phyloP scores from a whole-genome alignment of 164 flowering plant genomes.

The Piper betle region DNA sequence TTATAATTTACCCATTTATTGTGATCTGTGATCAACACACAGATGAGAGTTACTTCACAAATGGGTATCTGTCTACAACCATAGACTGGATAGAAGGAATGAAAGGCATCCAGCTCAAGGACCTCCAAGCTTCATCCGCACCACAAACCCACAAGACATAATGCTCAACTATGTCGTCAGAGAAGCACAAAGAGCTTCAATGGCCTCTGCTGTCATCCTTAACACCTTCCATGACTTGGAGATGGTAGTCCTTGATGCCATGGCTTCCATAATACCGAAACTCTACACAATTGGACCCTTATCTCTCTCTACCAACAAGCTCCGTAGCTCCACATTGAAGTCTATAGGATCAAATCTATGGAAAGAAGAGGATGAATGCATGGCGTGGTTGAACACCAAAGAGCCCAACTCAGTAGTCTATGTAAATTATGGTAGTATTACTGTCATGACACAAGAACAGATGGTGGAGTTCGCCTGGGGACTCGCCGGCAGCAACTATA shows the following conservation, averaged over 20 bases:
- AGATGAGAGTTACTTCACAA: slow-evolving; percentile 8
- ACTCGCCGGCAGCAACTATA: slow-evolving; percentile 24
- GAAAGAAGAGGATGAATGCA: slow-evolving; percentile 28
- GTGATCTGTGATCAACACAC: neutral
- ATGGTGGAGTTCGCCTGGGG: slow-evolving; percentile 46
- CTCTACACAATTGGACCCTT: slow-evolving; percentile 7
- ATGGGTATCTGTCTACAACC: slow-evolving; percentile 4
- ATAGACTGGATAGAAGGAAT: slow-evolving; percentile 10
- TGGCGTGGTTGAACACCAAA: slow-evolving; percentile 30
- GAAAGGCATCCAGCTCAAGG: slow-evolving; percentile 5
- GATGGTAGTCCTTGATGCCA: slow-evolving; percentile 2
- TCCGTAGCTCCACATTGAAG: neutral
- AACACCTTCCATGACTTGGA: slow-evolving; percentile 11
- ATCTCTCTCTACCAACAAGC: slow-evolving; percentile 3
- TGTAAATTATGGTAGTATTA: slow-evolving; percentile 42
- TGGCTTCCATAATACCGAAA: slow-evolving; percentile 1
- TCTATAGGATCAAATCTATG: slow-evolving; percentile 28
- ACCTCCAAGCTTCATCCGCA: slow-evolving; percentile 6
- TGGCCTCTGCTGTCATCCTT: slow-evolving; percentile 1
- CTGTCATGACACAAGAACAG: slow-evolving; percentile 23
- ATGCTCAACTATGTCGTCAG: slow-evolving; percentile 4
- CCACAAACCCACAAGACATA: slow-evolving; percentile 2
- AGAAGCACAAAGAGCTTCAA: slow-evolving; percentile 2
- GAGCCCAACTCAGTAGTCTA: slow-evolving; percentile 28
- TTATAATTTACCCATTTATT: neutral